Conservation (phyloP, 495 filamentous ascomycete species). For the Penicillium desertorum region DNA sequence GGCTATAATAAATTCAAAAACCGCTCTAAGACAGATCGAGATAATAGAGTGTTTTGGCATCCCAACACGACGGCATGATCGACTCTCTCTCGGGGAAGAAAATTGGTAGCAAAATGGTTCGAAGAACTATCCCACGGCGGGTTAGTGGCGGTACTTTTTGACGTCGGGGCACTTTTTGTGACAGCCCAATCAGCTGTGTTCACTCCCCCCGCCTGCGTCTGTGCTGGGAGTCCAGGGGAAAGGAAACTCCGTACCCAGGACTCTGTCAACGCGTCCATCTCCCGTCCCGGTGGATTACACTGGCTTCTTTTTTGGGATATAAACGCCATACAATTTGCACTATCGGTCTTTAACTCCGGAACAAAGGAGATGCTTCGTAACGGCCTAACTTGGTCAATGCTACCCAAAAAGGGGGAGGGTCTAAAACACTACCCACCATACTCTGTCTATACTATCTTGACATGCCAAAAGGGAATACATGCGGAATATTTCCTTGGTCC, state of each 20-base stretch:
- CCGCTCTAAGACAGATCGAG: slow-evolving; percentile 26
- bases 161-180: slow-evolving; percentile 10
- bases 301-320: slow-evolving; percentile 1
- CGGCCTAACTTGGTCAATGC: not conserved
- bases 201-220: slow-evolving; percentile 6
- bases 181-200: slow-evolving; percentile 11
- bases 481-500: not conserved
- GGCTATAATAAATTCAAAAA: not conserved
- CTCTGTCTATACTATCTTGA: slow-evolving; percentile 1
- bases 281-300: slow-evolving; percentile 19
- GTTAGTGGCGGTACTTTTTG: slow-evolving; percentile 30
- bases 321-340: not conserved
- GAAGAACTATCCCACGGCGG: slow-evolving; percentile 12
- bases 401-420: not conserved
- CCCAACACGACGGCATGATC: slow-evolving; percentile 8
- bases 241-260: slow-evolving; percentile 22
- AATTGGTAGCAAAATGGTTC: slow-evolving; percentile 18
- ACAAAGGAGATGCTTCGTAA: slow-evolving; percentile 2
- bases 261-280: slow-evolving; percentile 29
- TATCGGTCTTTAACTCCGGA: not conserved
- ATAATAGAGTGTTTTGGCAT: slow-evolving; percentile 7
- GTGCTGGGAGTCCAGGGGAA: slow-evolving; percentile 23
- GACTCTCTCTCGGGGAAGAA: not conserved
- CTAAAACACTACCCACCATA: not conserved
- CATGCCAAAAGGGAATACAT: not conserved